Base-by-base conservation (phyloP, 345 rosid species). In the Cardamine resedifolia region DNA sequence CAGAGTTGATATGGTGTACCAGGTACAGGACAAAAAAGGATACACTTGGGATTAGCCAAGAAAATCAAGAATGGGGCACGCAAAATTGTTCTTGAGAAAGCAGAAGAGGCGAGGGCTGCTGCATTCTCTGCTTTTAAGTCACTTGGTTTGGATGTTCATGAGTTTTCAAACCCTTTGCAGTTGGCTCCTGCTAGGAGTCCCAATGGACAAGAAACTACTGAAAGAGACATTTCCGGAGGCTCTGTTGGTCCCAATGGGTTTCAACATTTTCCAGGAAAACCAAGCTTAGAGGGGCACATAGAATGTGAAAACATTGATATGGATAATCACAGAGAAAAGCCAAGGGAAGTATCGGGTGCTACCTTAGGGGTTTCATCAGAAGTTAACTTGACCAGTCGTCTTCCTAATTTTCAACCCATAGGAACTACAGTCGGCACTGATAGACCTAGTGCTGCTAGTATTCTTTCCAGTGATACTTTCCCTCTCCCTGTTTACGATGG, bases 51-150 rank as follows among this genome's bases (percentile, higher is more conserved):
- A 62, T 83, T 89, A 75, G 99, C 96, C 28, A 94, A 88, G 85
- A 94, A 94, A 84, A 89, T 94, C 39, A 94, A 87, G 82, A 91
- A 87, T 78, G 96, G 93, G 72, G 96, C 99, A 11, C 85, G 93
- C 58, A 94, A 88, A 86, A 88, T 94, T 82, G 99, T 94, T 68
- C 88, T 91, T 70, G 97, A 91, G 73, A 91, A 94, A 85, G 97
- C 97, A 20, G 97, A 94, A 87, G 99, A 91, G 80, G 99, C 97
- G 28, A 85, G 95, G 79, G 74, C 82, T 66, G 90, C 91, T 82
- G 99, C 97, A 76, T 94, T 94, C 78, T 84, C 93, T 58, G 89
- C 96, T 72, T 91, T 88, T 73, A 89, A 88, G 81, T 85, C 99
- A 47, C 96, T 94, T 68, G 97, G 99, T 51, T 77, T 89, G 56